Evolutionary conservation across 805 yeast genomes (phyloP).

Genomic region (Lipomyces sp.): DNA sequence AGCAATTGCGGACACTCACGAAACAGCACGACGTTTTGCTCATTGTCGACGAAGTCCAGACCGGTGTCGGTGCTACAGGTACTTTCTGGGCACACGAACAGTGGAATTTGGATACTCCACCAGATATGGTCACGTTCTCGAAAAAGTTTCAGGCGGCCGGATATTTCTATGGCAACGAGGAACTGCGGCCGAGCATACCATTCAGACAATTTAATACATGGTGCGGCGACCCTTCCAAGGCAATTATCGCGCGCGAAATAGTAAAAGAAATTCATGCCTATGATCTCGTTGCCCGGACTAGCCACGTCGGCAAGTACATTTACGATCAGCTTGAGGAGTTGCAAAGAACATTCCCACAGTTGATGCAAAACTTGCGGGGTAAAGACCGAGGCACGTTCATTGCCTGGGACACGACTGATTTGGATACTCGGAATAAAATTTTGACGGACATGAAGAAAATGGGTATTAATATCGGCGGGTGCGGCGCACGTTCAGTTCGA

Average conservation of each 20-base stretch:
- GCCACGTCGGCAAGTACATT: constrained; percentile 69
- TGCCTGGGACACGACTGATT: constrained; percentile 72
- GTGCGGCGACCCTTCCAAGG: constrained; percentile 90
- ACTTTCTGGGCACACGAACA: constrained; percentile 87
- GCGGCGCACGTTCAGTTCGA: constrained; percentile 78
- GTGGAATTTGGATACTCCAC: constrained; percentile 73
- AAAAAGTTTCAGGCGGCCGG: constrained; percentile 92
- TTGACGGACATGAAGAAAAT: constrained; percentile 60
- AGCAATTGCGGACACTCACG: constrained; percentile 78
- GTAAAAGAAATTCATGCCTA: constrained; percentile 65
- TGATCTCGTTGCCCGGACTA: constrained; percentile 61
- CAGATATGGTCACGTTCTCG: constrained; percentile 85
- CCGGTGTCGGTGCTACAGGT: constrained; percentile 90
- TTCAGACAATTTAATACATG: constrained; percentile 92
- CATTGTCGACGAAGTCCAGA: constrained; percentile 87
- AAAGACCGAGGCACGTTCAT: constrained; percentile 75
- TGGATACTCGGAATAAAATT: constrained; percentile 64
- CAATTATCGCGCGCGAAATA: constrained; percentile 75
- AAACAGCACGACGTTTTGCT: constrained; percentile 68
- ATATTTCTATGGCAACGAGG: constrained; percentile 76
- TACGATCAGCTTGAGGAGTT: constrained; percentile 59
- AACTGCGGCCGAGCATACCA: constrained; percentile 72
- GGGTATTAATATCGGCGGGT: constrained; percentile 85
- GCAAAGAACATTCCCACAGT: constrained; percentile 59
- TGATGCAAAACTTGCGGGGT: constrained; percentile 66